A percentile compares a stretch with the other conserved stretches of the same genome.
These are phyloP conservation scores for Geotrichum bryndzae DNA, from an alignment of 1,139 yeast genomes.

Conservation along the genomic window DNA sequence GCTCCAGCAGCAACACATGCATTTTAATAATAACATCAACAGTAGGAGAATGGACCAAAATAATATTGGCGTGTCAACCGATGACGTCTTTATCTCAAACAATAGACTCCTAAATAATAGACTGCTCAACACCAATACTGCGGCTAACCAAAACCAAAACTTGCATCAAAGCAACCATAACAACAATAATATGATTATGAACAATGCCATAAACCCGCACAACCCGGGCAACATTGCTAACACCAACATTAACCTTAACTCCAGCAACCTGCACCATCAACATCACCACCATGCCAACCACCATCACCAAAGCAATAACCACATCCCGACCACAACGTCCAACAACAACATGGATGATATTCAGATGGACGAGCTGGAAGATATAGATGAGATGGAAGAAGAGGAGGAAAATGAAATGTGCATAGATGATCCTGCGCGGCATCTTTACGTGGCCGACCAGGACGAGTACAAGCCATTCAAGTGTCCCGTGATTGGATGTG, in stretches of 20 bases:
- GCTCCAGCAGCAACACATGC: neutral
- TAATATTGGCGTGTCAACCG: conserved; percentile 54
- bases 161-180: neutral
- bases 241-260: neutral
- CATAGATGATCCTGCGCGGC: conserved; percentile 80
- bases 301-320: conserved; percentile 25
- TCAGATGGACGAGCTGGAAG: conserved; percentile 1
- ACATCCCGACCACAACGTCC: conserved; percentile 24
- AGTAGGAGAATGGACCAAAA: neutral
- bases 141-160: conserved; percentile 1
- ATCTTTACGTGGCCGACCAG: conserved; percentile 83
- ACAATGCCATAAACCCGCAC: neutral
- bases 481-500: conserved; percentile 98
- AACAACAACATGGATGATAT: conserved; percentile 21
- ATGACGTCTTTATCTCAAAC: conserved; percentile 69
- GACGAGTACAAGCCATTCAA: conserved; percentile 92
- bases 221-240: neutral
- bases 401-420: conserved; percentile 29
- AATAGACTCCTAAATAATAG: conserved; percentile 24
- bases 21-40: neutral
- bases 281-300: neutral
- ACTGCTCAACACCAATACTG: neutral
- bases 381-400: conserved; percentile 21
- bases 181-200: neutral
- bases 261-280: neutral